Base-by-base conservation (phyloP, 371 early-diverging fungal genomes). In the Syncephalastrum racemosum region DNA sequence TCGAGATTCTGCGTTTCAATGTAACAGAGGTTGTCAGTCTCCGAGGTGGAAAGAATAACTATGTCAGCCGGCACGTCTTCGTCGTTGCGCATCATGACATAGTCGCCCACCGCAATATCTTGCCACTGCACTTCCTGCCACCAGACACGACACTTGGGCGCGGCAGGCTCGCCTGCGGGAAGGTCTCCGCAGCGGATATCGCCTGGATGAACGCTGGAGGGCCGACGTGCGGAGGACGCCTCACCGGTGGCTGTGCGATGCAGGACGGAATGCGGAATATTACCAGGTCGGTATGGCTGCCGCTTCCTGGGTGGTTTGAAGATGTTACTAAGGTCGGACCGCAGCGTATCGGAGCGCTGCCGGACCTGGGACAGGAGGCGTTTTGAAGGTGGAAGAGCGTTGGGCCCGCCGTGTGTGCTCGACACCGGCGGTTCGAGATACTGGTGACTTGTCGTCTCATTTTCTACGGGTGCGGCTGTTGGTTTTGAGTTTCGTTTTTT, bases 51-150 rank as follows among this genome's bases (percentile, higher is more conserved):
- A 5, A 93, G 59, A n/a, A 91, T 77, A 0, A 88, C 63, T 4
- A 88, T 66, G 68, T 96, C 94, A 15, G 92, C 93, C 2, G 99
- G 99, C 0, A 99, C 86, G 62, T 91, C 80, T 36, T 98, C 90
- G 65, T 98, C 85, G 60, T 95, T 91, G 20, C 83, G 65, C 18
- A 99, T 68, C 56, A 85, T 73, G 12, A 99, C 73, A 56, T 97
- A 75, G 58, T 99, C 98, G 27, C 99, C 99, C 2, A 94, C 94
- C 51, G 84, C 82, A 36, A 98, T 71, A 53, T 90, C 85, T 60
- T 89, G 85, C 97, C 97, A 96, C 55, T 64, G 74, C 4, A 71
- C 66, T 55, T 73, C 60, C 51, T 68, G 51, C 80, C 84, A 84
- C 27, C 50, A 51, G 16, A 56, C 56, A 15, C 62, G 62, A 52